Percentiles rank a stretch among this genome's conserved stretches.
phyloP scores from a whole-genome alignment of 192 early-diverging fungal genomes.

The Mortierella alpina region DNA sequence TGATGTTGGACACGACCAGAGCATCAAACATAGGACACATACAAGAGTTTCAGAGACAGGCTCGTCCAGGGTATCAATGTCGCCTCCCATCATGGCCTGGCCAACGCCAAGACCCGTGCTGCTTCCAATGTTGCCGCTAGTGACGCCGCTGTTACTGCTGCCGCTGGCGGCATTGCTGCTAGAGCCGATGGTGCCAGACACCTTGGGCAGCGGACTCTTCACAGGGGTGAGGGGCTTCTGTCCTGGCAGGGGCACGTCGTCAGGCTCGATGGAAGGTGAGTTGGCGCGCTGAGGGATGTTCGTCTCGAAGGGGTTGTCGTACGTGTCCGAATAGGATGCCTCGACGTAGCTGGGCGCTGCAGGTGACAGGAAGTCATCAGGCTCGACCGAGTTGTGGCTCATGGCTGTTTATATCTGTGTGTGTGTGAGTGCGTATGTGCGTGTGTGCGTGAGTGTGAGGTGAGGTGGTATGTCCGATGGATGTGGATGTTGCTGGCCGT shows the following conservation, averaged over 20 bases:
- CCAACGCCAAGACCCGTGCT: constrained; percentile 43
- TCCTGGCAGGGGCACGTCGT: constrained; percentile 49
- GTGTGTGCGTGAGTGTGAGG: no score
- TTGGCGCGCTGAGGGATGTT: constrained; percentile 47
- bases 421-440: no score
- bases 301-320: constrained; percentile 52
- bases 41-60: constrained; percentile 93
- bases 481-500: neutral
- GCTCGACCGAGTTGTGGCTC: constrained; percentile 38
- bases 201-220: constrained; percentile 40
- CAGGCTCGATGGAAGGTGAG: constrained; percentile 51
- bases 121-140: constrained; percentile 17
- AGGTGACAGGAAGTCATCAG: constrained; percentile 53
- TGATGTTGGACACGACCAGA: neutral
- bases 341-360: constrained; percentile 53
- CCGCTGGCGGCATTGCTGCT: constrained; percentile 11
- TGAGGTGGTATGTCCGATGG: neutral
- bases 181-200: constrained; percentile 46
- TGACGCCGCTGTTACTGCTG: constrained; percentile 11
- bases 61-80: constrained; percentile 90
- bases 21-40: constrained; percentile 29
- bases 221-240: constrained; percentile 45
- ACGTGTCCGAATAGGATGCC: constrained; percentile 51
- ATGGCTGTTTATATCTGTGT: neutral
- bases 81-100: constrained; percentile 47